Evolutionary conservation across 2,329 filamentous ascomycete species (phyloP).

Genomic region (Trichoderma oligosporum): DNA sequence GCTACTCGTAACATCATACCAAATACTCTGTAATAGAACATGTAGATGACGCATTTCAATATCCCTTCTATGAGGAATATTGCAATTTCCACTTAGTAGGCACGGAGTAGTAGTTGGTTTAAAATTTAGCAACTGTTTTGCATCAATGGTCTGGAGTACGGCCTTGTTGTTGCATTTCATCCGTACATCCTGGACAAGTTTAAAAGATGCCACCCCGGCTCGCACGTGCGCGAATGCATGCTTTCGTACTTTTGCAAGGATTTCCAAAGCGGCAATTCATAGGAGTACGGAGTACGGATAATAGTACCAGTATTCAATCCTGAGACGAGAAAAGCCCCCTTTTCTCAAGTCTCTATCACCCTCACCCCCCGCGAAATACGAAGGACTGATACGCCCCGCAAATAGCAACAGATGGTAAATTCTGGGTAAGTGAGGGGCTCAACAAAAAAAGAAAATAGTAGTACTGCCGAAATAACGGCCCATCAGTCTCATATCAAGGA

Average conservation of each 20-base stretch:
- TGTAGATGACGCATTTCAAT: background rate
- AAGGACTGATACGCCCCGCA: background rate
- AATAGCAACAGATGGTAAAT: slow-evolving; percentile 1
- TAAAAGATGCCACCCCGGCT: background rate
- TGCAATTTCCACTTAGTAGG: too few species aligned
- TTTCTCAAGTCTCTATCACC: background rate
- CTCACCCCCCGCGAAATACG: slow-evolving; percentile 9
- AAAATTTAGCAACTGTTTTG: background rate
- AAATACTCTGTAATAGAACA: background rate
- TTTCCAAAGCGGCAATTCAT: background rate
- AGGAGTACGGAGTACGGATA: too few species aligned
- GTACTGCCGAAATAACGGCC: slow-evolving; percentile 4
- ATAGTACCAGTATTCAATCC: background rate
- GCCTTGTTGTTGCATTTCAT: too few species aligned
- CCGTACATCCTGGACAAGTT: background rate
- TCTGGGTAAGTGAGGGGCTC: slow-evolving; percentile 12
- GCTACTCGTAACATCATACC: too few species aligned
- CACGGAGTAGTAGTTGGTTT: background rate
- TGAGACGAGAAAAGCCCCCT: background rate
- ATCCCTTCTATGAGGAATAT: background rate
- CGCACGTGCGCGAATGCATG: too few species aligned
- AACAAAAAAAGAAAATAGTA: slow-evolving; percentile 6
- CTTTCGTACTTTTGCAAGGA: too few species aligned
- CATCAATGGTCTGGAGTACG: too few species aligned
- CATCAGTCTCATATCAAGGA: background rate